Percentiles rank a stretch among this genome's conserved stretches.
Evolutionary conservation across 2,329 filamentous ascomycete genomes (phyloP).

Genomic region (Colletotrichum abscissum): DNA sequence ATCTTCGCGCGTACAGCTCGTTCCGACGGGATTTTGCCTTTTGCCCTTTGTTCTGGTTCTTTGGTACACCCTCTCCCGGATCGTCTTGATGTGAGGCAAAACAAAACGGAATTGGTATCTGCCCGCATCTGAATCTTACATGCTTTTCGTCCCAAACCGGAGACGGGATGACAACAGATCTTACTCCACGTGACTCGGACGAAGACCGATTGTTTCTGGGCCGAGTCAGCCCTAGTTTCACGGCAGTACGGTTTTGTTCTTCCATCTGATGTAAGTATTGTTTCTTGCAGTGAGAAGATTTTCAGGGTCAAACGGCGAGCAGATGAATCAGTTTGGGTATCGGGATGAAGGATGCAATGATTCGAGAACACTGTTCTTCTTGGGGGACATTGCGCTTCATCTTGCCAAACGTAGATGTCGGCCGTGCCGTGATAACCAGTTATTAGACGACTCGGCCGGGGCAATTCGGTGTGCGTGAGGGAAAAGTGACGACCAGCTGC

Average conservation of each 20-base stretch:
- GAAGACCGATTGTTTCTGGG: neutral
- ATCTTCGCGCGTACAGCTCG: neutral
- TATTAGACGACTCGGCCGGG: neutral
- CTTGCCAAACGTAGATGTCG: neutral
- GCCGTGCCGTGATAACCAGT: neutral
- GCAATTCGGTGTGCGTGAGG: neutral
- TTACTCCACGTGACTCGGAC: slow-evolving; percentile 15
- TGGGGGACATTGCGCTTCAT: neutral
- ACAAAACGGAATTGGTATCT: neutral
- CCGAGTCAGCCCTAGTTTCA: slow-evolving; percentile 29
- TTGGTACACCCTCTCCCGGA: too few relatives aligned
- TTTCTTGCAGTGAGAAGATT: neutral
- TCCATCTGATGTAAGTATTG: neutral
- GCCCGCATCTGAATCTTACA: neutral
- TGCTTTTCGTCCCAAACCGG: slow-evolving; percentile 8
- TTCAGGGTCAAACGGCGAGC: neutral
- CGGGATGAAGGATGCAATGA: neutral
- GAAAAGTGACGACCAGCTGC: neutral
- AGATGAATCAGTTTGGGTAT: neutral
- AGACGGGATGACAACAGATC: neutral
- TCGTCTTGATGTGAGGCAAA: neutral
- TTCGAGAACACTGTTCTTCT: neutral
- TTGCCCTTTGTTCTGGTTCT: too few relatives aligned
- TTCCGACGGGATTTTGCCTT: neutral
- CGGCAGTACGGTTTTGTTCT: neutral